A percentile compares a stretch with the other conserved stretches of the same genome.
Evolutionary conservation across 2,329 filamentous ascomycete species (phyloP).

Genomic region (Colletotrichum theobromicola): DNA sequence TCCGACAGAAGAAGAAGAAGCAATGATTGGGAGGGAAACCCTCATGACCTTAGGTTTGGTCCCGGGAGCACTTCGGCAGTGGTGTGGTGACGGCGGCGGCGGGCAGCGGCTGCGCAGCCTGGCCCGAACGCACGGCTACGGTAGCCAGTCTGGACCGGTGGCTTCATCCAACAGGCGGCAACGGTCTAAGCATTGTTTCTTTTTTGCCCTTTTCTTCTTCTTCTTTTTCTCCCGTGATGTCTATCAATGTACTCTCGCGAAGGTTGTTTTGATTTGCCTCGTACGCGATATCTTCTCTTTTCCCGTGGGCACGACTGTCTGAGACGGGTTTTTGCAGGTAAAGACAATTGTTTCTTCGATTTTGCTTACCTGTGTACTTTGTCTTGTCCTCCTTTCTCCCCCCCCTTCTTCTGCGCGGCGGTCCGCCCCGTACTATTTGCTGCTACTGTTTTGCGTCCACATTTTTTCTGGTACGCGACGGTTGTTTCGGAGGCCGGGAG

Average conservation of each 20-base stretch:
- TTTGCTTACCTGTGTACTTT: background rate
- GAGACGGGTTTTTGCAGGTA: background rate
- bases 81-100: background rate
- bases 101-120: background rate
- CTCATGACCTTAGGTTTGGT: background rate
- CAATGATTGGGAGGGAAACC: background rate
- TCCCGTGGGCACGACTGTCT: background rate
- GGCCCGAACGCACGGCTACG: background rate
- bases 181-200: too few relatives aligned
- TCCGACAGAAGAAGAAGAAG: background rate
- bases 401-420: background rate
- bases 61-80: background rate
- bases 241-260: background rate
- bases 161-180: background rate
- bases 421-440: background rate
- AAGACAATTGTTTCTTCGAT: background rate
- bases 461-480: background rate
- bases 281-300: background rate
- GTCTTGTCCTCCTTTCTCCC: too few relatives aligned
- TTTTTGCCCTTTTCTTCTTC: background rate
- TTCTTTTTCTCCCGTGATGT: background rate
- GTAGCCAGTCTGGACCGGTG: background rate
- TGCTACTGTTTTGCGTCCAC: background rate
- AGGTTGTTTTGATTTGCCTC: background rate
- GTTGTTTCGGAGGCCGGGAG: conserved; percentile 1